Evolutionary conservation across 2,329 filamentous ascomycete genomes (phyloP), one percentile per base, ranked within the genome.

Genomic region (Colletotrichum sp.): DNA sequence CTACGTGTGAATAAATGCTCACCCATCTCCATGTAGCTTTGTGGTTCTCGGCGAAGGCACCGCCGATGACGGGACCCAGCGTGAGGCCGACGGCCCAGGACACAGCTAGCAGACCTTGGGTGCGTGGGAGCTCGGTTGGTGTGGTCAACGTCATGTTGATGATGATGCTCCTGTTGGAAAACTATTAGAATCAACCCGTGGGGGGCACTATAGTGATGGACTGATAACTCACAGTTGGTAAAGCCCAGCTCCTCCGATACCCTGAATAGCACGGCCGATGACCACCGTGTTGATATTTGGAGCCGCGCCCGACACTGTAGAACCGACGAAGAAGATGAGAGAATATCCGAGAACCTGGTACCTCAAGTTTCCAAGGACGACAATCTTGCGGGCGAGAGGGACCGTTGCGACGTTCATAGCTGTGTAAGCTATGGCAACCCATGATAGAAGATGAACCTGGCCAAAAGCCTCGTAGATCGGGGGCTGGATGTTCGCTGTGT

Each of bases 381-480:
- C 82, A 9, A 86, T 77, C 69, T 83, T 83, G 60, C 83, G 81
- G 18, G 81, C 82, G 12, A 86, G 75, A 3, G 83, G 83, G 6
- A 85, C 81, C 28, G 80, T 75, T n/a, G 82, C 81, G 18, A 84
- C 81, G 75, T 82, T 82, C 71, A 80, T 82, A 14, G 84, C 77
- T 1, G 82, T 82, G 73, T 85, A 86, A 9, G 81, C 82, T 14
- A 86, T 79, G 30, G 80, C 81, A n/a, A 87, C 80, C 85, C 85
- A 86, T 6, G 84, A 82, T 7, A 87, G 79, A 3, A 86, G 79
- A 43, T 85, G 81, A 48, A 87, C 82, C 13, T 83, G 78, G 7
- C 83, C 82, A 60, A 86, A 85, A 26, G 88, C 89, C 68, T 89
- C 84, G 81, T 93, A 92, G 65, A 93, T 88, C 5, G 89, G 90